A percentile compares a stretch with the other conserved stretches of the same genome.
Evolutionary conservation across 768 basidiomycete genomes (phyloP).

Genomic region (Suillus subalutaceus): DNA sequence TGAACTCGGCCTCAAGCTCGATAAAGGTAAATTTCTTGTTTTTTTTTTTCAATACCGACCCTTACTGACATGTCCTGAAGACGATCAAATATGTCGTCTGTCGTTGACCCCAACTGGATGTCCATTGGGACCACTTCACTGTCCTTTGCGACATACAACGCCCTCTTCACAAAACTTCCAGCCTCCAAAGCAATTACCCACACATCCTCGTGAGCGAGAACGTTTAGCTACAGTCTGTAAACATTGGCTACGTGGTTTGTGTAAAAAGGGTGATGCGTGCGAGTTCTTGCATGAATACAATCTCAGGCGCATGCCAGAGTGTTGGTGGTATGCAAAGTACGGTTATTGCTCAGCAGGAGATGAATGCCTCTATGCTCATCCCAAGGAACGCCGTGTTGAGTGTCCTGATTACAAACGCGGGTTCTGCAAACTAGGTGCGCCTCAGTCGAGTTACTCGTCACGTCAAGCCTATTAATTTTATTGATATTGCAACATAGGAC

Average conservation of each 20-base stretch:
- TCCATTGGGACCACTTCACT: constrained; percentile 89
- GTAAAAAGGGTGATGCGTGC: constrained; percentile 97
- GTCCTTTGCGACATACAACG: constrained; percentile 89
- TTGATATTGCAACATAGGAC: constrained; percentile 54
- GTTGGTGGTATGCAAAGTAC: constrained; percentile 98
- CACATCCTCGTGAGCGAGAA: constrained; percentile 82
- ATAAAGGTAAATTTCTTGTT: constrained; percentile 70
- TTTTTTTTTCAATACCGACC: not conserved
- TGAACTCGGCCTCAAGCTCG: constrained; percentile 84
- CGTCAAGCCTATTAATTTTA: constrained; percentile 10
- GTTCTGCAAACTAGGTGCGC: constrained; percentile 89
- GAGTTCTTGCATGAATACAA: constrained; percentile 99
- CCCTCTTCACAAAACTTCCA: constrained; percentile 91
- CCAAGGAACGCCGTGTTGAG: constrained; percentile 87
- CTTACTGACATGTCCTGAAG: constrained; percentile 40
- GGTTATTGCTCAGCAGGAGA: constrained; percentile 97
- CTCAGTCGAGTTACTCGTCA: constrained; percentile 10
- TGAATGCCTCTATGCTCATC: constrained; percentile 96
- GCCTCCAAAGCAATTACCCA: constrained; percentile 79
- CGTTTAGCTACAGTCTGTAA: constrained; percentile 94
- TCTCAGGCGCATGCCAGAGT: constrained; percentile 96
- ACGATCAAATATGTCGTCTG: constrained; percentile 92
- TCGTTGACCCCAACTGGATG: constrained; percentile 82
- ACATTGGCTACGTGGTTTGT: constrained; percentile 96
- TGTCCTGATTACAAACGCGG: constrained; percentile 96